Evolutionary conservation across 1,284 basidiomycete species (phyloP).

Genomic region (Porogramme epimiltina): DNA sequence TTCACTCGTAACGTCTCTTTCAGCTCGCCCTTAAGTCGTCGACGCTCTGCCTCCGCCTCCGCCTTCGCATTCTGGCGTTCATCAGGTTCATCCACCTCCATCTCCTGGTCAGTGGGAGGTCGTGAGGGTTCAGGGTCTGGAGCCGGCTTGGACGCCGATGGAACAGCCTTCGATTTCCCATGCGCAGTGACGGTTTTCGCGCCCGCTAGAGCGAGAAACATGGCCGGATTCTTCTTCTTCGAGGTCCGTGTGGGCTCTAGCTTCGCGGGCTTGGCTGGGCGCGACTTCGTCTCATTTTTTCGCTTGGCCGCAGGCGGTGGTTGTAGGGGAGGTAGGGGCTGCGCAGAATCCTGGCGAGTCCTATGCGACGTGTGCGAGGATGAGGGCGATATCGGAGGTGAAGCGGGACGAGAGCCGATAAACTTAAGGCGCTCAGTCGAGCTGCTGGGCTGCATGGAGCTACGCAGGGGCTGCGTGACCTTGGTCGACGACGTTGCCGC

Average conservation of each 20-base stretch:
- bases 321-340: not conserved
- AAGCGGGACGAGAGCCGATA: slow-evolving; percentile 10
- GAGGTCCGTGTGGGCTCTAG: not conserved
- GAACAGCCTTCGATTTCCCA: not conserved
- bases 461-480: not conserved
- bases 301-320: not conserved
- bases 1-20: slow-evolving; percentile 7
- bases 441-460: not conserved
- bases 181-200: slow-evolving; percentile 1
- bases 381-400: slow-evolving; percentile 11
- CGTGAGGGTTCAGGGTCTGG: not conserved
- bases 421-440: slow-evolving; percentile 1
- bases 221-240: not conserved
- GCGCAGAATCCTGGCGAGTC: not conserved
- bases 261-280: not conserved
- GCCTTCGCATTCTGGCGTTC: not conserved
- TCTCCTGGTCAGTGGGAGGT: not conserved
- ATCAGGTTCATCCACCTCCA: not conserved
- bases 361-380: slow-evolving; percentile 6
- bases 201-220: not conserved
- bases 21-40: not conserved
- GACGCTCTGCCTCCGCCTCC: not conserved
- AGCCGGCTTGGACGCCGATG: not conserved
- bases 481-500: not conserved
- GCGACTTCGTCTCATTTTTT: slow-evolving; percentile 10